Evolutionary conservation across 768 basidiomycete species (phyloP).

Genomic region (Scleroderma citrinum): DNA sequence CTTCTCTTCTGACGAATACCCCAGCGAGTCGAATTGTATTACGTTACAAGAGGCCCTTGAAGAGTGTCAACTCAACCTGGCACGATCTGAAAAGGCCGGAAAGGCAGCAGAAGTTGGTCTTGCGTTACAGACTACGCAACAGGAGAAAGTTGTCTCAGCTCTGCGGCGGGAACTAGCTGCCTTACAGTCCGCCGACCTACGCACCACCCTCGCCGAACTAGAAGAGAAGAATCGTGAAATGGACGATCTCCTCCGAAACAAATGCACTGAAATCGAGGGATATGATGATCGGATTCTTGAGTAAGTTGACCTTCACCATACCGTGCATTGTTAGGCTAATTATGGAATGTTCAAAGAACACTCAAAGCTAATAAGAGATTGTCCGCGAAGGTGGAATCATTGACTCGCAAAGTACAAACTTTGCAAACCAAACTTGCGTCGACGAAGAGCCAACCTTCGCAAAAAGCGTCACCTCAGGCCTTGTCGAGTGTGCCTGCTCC

Average conservation of each 20-base stretch:
- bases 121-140: slow-evolving; percentile 57
- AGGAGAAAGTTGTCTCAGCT: slow-evolving; percentile 55
- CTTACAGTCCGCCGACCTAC: slow-evolving; percentile 48
- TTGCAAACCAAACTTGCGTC: slow-evolving; percentile 62
- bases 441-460: slow-evolving; percentile 37
- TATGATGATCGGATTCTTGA: slow-evolving; percentile 78
- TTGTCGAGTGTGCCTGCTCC: slow-evolving; percentile 13
- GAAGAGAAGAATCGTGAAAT: slow-evolving; percentile 69
- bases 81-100: slow-evolving; percentile 49
- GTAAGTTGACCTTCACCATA: slow-evolving; percentile 32
- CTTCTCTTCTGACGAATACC: slow-evolving; percentile 1
- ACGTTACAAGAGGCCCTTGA: slow-evolving; percentile 37
- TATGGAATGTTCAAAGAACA: slow-evolving; percentile 38
- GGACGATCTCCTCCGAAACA: slow-evolving; percentile 63
- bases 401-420: slow-evolving; percentile 67
- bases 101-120: slow-evolving; percentile 64
- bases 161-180: slow-evolving; percentile 52
- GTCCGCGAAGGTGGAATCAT: slow-evolving; percentile 57
- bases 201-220: slow-evolving; percentile 50
- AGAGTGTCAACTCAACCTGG: slow-evolving; percentile 37
- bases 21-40: slow-evolving; percentile 44
- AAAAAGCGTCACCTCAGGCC: slow-evolving; percentile 7
- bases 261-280: slow-evolving; percentile 76
- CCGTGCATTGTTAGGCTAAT: slow-evolving; percentile 5
- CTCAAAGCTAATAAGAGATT: slow-evolving; percentile 80